Conservation (phyloP, 805 yeast genomes). For the Starmerella apicola region DNA sequence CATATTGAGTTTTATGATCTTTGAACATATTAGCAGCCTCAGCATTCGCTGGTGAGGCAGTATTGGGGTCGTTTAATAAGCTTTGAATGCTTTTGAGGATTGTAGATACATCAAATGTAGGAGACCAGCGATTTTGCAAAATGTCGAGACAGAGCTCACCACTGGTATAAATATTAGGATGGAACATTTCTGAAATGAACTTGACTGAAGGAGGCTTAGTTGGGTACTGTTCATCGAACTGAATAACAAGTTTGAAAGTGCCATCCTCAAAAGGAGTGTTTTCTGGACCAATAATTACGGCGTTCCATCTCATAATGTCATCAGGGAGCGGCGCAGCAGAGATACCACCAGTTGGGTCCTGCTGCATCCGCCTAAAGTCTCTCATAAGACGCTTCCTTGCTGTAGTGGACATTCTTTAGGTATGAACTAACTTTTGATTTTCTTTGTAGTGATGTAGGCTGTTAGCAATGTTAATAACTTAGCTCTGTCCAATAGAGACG, state of each 20-base stretch:
- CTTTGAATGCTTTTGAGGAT: constrained; percentile 81
- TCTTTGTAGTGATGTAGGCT: too few relatives aligned
- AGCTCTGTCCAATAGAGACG: too few relatives aligned
- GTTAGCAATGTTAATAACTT: too few relatives aligned
- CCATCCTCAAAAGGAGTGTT: constrained; percentile 99
- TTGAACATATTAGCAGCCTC: constrained; percentile 93
- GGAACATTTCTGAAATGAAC: constrained; percentile 89
- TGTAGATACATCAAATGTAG: constrained; percentile 94
- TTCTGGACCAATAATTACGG: constrained; percentile 93
- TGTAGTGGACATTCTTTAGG: constrained; percentile 96
- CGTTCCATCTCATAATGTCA: constrained; percentile 96
- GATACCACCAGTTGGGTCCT: constrained; percentile 96
- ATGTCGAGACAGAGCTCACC: constrained; percentile 96
- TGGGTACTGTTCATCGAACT: constrained; percentile 94
- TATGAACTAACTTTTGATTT: too few relatives aligned
- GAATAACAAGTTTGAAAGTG: constrained; percentile 72
- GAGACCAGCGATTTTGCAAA: constrained; percentile 94
- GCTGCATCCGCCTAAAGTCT: constrained; percentile 96
- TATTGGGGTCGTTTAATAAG: constrained; percentile 88
- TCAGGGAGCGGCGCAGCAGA: constrained; percentile 95
- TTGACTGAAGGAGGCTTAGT: constrained; percentile 91
- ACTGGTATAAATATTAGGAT: constrained; percentile 90
- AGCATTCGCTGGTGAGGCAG: constrained; percentile 91
- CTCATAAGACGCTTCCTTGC: constrained; percentile 99
- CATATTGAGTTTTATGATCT: constrained; percentile 88